Percentiles rank a stretch among this genome's conserved stretches.
Conservation (phyloP, 495 filamentous ascomycete species). For the Aspergillus nidulans region DNA sequence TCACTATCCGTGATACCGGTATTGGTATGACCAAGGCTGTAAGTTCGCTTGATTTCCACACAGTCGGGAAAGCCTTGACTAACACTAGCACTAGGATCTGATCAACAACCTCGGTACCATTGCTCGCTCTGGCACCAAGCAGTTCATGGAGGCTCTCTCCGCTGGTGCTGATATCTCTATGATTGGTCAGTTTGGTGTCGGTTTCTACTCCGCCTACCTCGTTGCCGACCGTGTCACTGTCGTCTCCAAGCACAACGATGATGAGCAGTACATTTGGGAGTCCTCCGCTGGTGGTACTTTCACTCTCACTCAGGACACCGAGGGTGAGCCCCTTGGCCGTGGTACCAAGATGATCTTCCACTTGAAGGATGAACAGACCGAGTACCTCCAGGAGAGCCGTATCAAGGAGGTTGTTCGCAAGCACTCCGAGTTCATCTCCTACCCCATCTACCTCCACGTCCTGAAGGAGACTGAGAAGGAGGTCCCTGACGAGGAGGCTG, state of each 20-base stretch:
- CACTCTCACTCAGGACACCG: slow-evolving; percentile 85
- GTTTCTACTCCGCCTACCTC: slow-evolving; percentile 99
- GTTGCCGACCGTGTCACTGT: slow-evolving; percentile 96
- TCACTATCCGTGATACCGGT: slow-evolving; percentile 95
- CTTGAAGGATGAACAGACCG: slow-evolving; percentile 97
- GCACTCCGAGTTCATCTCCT: slow-evolving; percentile 99
- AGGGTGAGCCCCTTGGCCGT: slow-evolving; percentile 84
- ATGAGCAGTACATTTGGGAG: slow-evolving; percentile 99
- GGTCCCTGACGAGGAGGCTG: slow-evolving; percentile 94
- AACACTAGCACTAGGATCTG: slow-evolving; percentile 58
- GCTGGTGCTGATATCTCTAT: slow-evolving; percentile 99
- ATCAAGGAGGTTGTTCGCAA: slow-evolving; percentile 99
- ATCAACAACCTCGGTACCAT: slow-evolving; percentile 99
- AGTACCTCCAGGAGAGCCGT: slow-evolving; percentile 97
- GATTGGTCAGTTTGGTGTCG: slow-evolving; percentile 99
- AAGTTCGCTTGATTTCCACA: slow-evolving; percentile 40
- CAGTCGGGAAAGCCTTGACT: not conserved
- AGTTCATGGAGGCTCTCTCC: slow-evolving; percentile 99
- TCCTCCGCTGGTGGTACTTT: slow-evolving; percentile 96
- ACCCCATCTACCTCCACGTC: slow-evolving; percentile 99
- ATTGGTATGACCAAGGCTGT: slow-evolving; percentile 99
- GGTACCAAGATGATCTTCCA: slow-evolving; percentile 97
- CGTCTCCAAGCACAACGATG: slow-evolving; percentile 97
- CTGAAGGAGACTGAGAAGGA: slow-evolving; percentile 98
- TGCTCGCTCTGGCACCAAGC: slow-evolving; percentile 97